Evolutionary conservation across 129 eudicot species (phyloP), one percentile per base, ranked within the genome.

Genomic region (Saposhnikovia divaricata): DNA sequence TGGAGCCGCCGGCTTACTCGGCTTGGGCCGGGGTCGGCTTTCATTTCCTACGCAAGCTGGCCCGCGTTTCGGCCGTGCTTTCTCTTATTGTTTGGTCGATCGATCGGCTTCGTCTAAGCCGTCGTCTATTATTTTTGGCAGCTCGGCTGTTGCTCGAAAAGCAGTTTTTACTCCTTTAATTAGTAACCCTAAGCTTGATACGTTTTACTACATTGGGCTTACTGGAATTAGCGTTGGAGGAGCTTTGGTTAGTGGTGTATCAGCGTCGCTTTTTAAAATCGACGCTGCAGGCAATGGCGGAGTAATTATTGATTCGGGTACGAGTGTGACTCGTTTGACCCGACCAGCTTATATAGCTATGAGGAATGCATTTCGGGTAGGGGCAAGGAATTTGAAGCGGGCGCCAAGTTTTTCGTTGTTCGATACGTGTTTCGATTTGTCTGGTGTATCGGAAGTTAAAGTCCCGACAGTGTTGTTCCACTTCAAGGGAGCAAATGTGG

Each of bases 381-480:
- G 96, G 28, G 90, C 96, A 0, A 65, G 89, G 44, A 76, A 82
- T 43, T 57, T 95, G 82, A 92, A 95, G 46, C 77, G 88, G 83
- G 91, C 92, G 0, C 83, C 89, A 12, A 87, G 85, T 23, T 95
- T 89, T 85, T 95, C 99, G 12, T 80, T 92, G 21, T 95, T 95
- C 84, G 99, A 95, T 25, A 93, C 97, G 28, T 95, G 99, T 66
- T 95, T 81, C 51, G 96, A 95, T 79, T 80, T 95, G 1, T 90
- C 99, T 0, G 99, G 99, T 48, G 87, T 82, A 84, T 84, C 89
- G 55, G 96, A 87, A 84, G 99, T 92, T 82, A 88, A 84, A 86
- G 97, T 95, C 19, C 99, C 99, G 14, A 92, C 99, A 77, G 93
- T 95, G 84, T 91, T 90, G 84, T 75, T 95, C 86, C 97, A 95